Evolutionary conservation across 2,329 filamentous ascomycete species (phyloP).

Genomic region (Corinectria fuckeliana): DNA sequence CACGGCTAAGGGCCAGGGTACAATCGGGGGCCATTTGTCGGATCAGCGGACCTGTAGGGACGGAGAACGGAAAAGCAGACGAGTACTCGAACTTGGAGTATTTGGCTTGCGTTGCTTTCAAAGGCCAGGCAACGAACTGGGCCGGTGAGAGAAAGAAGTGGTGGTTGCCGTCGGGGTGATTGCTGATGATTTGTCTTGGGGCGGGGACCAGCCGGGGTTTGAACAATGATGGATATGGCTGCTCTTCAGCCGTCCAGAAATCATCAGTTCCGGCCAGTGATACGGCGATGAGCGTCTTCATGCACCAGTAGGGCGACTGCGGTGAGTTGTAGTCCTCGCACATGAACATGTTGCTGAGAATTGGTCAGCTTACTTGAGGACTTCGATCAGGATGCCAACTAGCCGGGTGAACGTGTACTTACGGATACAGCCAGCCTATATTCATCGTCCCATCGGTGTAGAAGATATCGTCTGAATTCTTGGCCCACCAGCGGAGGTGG

Average conservation of each 20-base stretch:
- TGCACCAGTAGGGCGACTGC: slow-evolving; percentile 60
- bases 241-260: slow-evolving; percentile 55
- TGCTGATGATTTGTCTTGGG: slow-evolving; percentile 54
- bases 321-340: slow-evolving; percentile 64
- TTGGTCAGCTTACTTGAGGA: background rate
- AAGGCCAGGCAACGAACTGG: slow-evolving; percentile 47
- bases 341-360: slow-evolving; percentile 58
- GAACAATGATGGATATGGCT: slow-evolving; percentile 26
- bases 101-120: slow-evolving; percentile 52
- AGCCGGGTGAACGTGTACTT: background rate
- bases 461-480: slow-evolving; percentile 52
- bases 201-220: slow-evolving; percentile 16
- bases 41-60: slow-evolving; percentile 46
- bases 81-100: slow-evolving; percentile 58
- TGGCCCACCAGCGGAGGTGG: slow-evolving; percentile 58
- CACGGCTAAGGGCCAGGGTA: slow-evolving; percentile 39
- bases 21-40: slow-evolving; percentile 46
- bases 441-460: slow-evolving; percentile 56
- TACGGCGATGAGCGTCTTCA: slow-evolving; percentile 56
- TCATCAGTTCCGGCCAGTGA: slow-evolving; percentile 43
- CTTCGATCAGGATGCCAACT: rapidly evolving
- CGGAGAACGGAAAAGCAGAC: slow-evolving; percentile 53
- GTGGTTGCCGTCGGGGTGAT: slow-evolving; percentile 41
- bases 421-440: slow-evolving; percentile 49
- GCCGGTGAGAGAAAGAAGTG: slow-evolving; percentile 52